These are phyloP conservation scores for Coemansia sp. DNA, from an alignment of 192 early-diverging fungal genomes.

Conservation along the genomic window DNA sequence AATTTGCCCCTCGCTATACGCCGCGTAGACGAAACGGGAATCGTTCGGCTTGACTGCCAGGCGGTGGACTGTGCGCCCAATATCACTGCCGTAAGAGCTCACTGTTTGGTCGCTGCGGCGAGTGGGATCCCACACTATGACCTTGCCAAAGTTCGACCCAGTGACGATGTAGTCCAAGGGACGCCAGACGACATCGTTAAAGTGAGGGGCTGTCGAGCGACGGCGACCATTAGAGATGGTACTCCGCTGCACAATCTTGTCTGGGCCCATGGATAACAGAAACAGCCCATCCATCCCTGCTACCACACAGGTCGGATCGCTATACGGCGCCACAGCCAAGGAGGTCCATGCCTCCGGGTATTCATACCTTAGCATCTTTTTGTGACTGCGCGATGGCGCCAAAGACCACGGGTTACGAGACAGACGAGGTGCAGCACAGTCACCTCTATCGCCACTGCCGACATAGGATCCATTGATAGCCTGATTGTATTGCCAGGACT, in stretches of 20 bases:
- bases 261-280: constrained; percentile 30
- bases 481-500: background rate
- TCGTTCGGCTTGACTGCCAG: constrained; percentile 47
- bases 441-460: too few species aligned
- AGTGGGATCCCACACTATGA: constrained; percentile 48
- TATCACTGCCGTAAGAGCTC: constrained; percentile 23
- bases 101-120: constrained; percentile 28
- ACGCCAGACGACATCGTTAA: constrained; percentile 49
- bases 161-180: constrained; percentile 49
- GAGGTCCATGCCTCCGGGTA: constrained; percentile 25
- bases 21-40: constrained; percentile 40
- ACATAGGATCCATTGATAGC: background rate
- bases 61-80: constrained; percentile 35
- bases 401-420: constrained; percentile 31
- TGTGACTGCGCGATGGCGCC: constrained; percentile 11
- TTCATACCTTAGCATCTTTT: constrained; percentile 29
- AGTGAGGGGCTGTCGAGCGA: constrained; percentile 27
- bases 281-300: constrained; percentile 46
- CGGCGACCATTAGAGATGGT: constrained; percentile 25
- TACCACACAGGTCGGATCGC: constrained; percentile 24
- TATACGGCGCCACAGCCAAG: constrained; percentile 35
- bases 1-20: constrained; percentile 34
- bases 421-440: background rate
- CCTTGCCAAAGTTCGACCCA: constrained; percentile 41
- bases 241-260: constrained; percentile 15